Evolutionary conservation across 208 protist species (phyloP).

Genomic region (Strigomonas culicis): DNA sequence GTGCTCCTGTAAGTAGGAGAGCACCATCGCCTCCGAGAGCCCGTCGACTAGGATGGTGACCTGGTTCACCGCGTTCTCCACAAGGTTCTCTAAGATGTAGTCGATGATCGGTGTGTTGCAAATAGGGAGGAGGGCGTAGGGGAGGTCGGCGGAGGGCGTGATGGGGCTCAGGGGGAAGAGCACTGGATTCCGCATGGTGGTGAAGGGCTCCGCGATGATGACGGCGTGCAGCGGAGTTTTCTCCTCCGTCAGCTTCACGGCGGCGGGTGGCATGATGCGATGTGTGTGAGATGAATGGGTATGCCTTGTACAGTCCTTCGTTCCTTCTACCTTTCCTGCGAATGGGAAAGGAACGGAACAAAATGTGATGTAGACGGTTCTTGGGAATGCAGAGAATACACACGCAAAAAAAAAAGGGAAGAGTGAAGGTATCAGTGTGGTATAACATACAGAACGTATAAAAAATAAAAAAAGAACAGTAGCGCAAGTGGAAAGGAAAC

Average conservation of each 20-base stretch:
- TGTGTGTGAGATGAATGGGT: background rate
- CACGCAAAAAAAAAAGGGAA: background rate
- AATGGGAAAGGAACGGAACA: too few species aligned
- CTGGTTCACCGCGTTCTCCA: constrained; percentile 69
- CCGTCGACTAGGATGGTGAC: constrained; percentile 63
- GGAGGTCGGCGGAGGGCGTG: constrained; percentile 43
- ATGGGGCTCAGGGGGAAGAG: constrained; percentile 35
- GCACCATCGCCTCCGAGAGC: constrained; percentile 36
- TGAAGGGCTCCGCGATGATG: constrained; percentile 65
- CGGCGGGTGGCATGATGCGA: background rate
- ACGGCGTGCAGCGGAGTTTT: constrained; percentile 37
- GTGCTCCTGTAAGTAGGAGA: constrained; percentile 46
- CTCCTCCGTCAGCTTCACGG: constrained; percentile 16
- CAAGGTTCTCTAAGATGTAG: constrained; percentile 84
- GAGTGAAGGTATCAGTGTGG: background rate
- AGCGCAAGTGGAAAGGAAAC: background rate
- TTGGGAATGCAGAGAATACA: constrained; percentile 5
- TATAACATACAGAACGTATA: background rate
- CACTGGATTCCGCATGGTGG: background rate
- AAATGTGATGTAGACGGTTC: background rate
- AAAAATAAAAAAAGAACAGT: constrained; percentile 14
- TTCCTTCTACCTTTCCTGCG: background rate
- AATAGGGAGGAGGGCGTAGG: constrained; percentile 76
- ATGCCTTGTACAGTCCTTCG: background rate
- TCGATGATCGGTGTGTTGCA: constrained; percentile 87